phyloP scores from a whole-genome alignment of 139 green algal species.

The Chlamydomonas eustigma region DNA sequence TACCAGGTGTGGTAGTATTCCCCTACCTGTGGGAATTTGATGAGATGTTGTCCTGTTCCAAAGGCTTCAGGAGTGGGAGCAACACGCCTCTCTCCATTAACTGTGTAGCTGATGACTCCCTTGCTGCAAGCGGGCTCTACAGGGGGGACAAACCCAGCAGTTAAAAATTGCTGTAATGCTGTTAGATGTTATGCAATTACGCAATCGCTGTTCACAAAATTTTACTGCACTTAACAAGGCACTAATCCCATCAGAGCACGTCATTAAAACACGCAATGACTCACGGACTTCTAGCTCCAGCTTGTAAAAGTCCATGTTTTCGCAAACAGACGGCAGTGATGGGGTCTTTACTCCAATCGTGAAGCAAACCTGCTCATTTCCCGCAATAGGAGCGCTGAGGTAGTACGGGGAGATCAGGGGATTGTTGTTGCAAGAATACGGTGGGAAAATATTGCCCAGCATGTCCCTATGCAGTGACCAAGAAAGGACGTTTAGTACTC shows the following conservation, averaged over 20 bases:
- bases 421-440: slow-evolving; percentile 13
- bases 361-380: not conserved
- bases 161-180: no score
- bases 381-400: not conserved
- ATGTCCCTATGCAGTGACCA: no score
- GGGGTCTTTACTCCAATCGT: not conserved
- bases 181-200: no score
- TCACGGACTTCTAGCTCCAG: slow-evolving; percentile 12
- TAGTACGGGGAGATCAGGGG: slow-evolving; percentile 17
- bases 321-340: not conserved
- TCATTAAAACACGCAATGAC: no score
- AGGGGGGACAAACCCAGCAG: no score
- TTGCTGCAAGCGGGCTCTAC: not conserved
- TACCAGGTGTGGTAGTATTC: no score
- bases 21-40: slow-evolving; percentile 12
- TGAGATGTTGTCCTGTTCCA: not conserved
- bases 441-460: slow-evolving; percentile 13
- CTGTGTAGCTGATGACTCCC: slow-evolving; percentile 5
- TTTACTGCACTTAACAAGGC: no score
- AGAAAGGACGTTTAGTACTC: no score
- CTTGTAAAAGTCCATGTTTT: slow-evolving; percentile 18
- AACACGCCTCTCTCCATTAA: not conserved
- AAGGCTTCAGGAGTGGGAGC: not conserved
- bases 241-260: no score
- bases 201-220: no score